Evolutionary conservation across 495 filamentous ascomycete species (phyloP).

Genomic region (Saxophila tyrrhenica): DNA sequence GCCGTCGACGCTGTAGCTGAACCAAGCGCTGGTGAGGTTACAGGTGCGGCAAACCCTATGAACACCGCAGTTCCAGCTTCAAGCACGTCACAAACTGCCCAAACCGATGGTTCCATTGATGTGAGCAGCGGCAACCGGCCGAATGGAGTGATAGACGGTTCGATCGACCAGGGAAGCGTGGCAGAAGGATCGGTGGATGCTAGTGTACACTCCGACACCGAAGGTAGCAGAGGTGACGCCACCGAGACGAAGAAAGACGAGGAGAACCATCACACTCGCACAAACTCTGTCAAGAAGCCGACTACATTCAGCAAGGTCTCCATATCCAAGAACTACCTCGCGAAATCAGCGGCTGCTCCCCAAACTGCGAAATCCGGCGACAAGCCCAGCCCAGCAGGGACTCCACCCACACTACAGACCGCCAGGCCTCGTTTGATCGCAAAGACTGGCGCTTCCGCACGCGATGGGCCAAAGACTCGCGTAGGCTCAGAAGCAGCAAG

Average conservation of each 20-base stretch:
- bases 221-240: slow-evolving; percentile 36
- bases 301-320: slow-evolving; percentile 89
- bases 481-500: slow-evolving; percentile 9
- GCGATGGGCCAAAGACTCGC: slow-evolving; percentile 37
- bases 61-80: neutral
- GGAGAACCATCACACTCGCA: slow-evolving; percentile 49
- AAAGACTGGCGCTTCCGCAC: slow-evolving; percentile 49
- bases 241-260: slow-evolving; percentile 38
- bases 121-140: neutral
- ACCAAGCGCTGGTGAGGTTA: slow-evolving; percentile 11
- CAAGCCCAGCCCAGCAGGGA: slow-evolving; percentile 25
- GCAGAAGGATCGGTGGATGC: slow-evolving; percentile 20
- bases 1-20: neutral
- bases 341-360: slow-evolving; percentile 39
- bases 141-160: neutral
- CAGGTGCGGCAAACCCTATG: neutral
- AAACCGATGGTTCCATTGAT: neutral
- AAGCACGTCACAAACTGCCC: neutral
- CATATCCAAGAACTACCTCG: slow-evolving; percentile 79
- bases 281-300: slow-evolving; percentile 68
- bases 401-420: slow-evolving; percentile 41
- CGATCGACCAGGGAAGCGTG: neutral
- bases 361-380: slow-evolving; percentile 23
- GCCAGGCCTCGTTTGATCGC: slow-evolving; percentile 50
- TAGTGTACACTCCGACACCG: slow-evolving; percentile 60